Percentiles rank a stretch among this genome's conserved stretches.
These are phyloP conservation scores for Diaporthe eres DNA, from an alignment of 2,329 filamentous ascomycete species.

Conservation along the genomic window DNA sequence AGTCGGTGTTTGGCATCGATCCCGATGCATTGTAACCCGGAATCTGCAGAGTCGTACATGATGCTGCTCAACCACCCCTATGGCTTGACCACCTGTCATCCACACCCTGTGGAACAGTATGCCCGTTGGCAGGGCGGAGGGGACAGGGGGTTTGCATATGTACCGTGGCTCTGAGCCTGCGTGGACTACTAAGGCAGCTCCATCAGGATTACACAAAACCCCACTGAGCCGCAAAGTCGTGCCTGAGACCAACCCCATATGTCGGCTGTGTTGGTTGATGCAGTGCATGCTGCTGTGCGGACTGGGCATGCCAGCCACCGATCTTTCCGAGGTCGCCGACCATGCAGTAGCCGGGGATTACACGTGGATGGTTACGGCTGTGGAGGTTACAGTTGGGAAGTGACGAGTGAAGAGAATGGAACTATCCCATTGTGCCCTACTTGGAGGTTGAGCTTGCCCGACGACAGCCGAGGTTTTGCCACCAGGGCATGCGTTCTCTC, in stretches of 20 bases:
- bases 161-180: background rate
- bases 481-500: background rate
- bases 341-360: background rate
- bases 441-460: background rate
- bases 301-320: background rate
- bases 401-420: background rate
- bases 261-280: background rate
- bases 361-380: too few relatives aligned
- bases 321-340: constrained; percentile 27
- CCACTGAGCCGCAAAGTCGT: constrained; percentile 14
- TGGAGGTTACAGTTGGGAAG: too few relatives aligned
- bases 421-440: background rate
- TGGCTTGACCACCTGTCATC: constrained; percentile 9
- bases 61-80: background rate
- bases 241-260: background rate
- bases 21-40: background rate
- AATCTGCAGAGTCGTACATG: background rate
- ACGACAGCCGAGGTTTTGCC: background rate
- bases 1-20: background rate
- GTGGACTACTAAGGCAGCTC: background rate
- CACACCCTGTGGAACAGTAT: background rate
- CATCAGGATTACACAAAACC: background rate
- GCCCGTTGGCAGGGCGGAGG: background rate
- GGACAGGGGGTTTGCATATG: background rate
- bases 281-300: background rate